Conservation (phyloP, 306 rosid genomes). For the Rosa chinensis region DNA sequence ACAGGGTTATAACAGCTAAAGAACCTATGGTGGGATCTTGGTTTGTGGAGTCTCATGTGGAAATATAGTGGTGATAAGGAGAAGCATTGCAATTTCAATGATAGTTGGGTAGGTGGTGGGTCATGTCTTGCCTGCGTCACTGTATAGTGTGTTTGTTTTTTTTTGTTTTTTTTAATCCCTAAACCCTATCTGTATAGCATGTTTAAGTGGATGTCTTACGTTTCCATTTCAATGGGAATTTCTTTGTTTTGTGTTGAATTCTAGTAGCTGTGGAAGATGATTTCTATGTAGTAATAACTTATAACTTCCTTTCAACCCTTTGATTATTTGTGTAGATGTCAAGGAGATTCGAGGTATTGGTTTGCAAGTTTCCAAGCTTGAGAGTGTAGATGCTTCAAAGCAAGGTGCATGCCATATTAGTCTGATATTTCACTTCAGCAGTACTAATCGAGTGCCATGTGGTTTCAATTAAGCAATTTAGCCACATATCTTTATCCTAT, state of each 20-base stretch:
- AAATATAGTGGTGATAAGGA: not conserved
- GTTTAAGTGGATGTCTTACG: not conserved
- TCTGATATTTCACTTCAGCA: not conserved
- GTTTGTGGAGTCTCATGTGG: not conserved
- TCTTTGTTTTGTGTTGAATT: not conserved
- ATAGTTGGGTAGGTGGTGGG: not conserved
- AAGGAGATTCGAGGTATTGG: constrained; percentile 96
- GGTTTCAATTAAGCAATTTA: constrained; percentile 2
- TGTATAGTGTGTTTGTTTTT: not conserved
- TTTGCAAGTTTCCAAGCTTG: constrained; percentile 89
- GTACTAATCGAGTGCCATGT: not conserved
- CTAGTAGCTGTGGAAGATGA: not conserved
- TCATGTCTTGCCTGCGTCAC: not conserved
- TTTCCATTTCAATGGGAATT: not conserved
- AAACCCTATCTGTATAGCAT: not conserved
- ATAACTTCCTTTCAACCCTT: constrained; percentile 1
- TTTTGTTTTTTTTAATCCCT: not conserved
- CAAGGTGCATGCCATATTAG: constrained; percentile 49
- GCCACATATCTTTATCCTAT: not conserved
- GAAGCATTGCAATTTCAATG: not conserved
- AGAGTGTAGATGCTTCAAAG: constrained; percentile 57
- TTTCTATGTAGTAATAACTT: constrained; percentile 1
- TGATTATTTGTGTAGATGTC: constrained; percentile 55
- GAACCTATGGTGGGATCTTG: not conserved
- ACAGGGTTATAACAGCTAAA: not conserved